phyloP scores from a whole-genome alignment of 768 basidiomycete genomes.

The Lentinula sp. region DNA sequence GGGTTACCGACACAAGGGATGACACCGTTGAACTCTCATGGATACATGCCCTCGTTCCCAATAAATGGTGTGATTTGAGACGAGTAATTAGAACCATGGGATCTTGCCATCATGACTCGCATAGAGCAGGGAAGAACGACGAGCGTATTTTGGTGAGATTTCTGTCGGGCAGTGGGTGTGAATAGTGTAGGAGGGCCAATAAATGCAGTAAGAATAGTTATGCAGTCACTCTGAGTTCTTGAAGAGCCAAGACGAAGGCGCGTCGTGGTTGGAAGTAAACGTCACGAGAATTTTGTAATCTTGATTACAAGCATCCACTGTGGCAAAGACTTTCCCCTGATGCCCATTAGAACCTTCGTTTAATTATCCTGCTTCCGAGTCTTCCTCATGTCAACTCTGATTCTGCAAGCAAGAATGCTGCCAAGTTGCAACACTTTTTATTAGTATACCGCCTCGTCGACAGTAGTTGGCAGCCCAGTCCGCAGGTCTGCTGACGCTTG shows the following conservation, averaged over 20 bases:
- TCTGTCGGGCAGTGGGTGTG: background rate
- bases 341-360: no score
- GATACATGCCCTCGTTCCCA: background rate
- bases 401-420: no score
- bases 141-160: background rate
- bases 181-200: background rate
- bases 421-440: no score
- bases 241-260: background rate
- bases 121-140: background rate
- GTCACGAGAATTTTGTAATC: no score
- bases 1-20: background rate
- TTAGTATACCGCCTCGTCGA: no score
- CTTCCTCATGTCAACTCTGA: no score
- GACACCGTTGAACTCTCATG: background rate
- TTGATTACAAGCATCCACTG: no score
- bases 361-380: no score
- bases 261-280: background rate
- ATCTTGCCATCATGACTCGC: background rate
- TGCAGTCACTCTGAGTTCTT: background rate
- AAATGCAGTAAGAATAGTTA: background rate
- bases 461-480: no score
- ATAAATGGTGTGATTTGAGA: background rate
- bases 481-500: no score
- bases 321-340: no score
- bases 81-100: background rate